Percentiles rank a stretch among this genome's conserved stretches.
phyloP scores from a whole-genome alignment of 257 asterid species.

The Ballota nigra region DNA sequence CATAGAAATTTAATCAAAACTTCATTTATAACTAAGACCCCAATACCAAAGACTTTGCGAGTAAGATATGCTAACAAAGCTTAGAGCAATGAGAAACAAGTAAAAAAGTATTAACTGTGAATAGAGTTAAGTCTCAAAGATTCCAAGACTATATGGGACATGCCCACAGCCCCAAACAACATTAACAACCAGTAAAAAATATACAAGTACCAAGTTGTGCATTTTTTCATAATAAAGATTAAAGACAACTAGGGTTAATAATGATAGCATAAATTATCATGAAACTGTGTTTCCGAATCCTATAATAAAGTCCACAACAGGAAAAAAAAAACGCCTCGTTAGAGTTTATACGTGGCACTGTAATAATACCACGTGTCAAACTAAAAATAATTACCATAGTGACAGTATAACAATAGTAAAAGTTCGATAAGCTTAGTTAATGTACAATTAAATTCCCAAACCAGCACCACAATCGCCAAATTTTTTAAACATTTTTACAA shows the following conservation, averaged over 20 bases:
- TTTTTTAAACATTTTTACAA: neutral
- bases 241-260: neutral
- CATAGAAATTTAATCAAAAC: conserved; percentile 5
- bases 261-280: neutral
- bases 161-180: conserved; percentile 3
- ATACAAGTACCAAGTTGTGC: neutral
- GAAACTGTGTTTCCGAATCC: neutral
- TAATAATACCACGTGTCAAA: neutral
- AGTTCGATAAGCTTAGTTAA: neutral
- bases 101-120: neutral
- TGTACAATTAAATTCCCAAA: neutral
- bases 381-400: neutral
- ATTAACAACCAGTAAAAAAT: neutral
- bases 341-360: neutral
- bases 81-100: neutral
- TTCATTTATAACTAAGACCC: neutral
- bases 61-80: neutral
- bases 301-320: neutral
- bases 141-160: conserved; percentile 1
- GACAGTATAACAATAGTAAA: neutral
- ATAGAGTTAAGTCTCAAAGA: neutral
- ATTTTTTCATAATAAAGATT: neutral
- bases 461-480: conserved; percentile 2
- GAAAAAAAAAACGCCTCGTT: neutral
- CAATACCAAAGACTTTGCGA: neutral